phyloP scores from a whole-genome alignment of 306 rosid genomes.

The Sophora flavescens region DNA sequence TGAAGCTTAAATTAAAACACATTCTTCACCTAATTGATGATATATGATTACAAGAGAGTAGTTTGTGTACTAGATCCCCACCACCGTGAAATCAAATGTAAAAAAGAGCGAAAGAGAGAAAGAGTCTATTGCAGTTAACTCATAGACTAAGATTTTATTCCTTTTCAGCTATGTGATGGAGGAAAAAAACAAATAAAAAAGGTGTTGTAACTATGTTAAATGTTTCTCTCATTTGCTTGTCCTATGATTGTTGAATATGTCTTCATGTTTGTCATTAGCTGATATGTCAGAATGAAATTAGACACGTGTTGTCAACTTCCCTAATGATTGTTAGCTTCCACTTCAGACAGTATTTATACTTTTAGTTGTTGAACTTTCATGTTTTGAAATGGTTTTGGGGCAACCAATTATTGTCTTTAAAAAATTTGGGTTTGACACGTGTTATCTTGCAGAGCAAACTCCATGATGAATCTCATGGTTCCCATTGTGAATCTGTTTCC shows the following conservation, averaged over 20 bases:
- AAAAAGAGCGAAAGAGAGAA: neutral
- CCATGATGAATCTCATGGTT: neutral
- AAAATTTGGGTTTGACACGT: neutral
- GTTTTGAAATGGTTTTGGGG: neutral
- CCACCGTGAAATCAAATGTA: neutral
- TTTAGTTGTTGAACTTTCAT: neutral
- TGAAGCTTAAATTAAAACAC: neutral
- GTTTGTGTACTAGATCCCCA: neutral
- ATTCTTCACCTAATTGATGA: neutral
- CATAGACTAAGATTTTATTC: neutral
- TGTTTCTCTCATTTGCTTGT: neutral
- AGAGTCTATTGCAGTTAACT: neutral
- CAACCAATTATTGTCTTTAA: neutral
- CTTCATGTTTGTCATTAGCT: neutral
- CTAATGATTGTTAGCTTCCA: neutral
- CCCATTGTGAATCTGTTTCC: neutral
- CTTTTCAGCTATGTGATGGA: neutral
- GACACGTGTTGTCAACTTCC: neutral
- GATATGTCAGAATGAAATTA: neutral
- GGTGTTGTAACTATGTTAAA: neutral
- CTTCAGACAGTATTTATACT: neutral
- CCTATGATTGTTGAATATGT: neutral
- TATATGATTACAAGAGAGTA: neutral
- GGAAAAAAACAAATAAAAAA: neutral
- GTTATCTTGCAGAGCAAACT: neutral